A percentile compares a stretch with the other conserved stretches of the same genome.
These are phyloP conservation scores for Leishmania martiniquensis DNA, from an alignment of 208 protist species.

Conservation along the genomic window DNA sequence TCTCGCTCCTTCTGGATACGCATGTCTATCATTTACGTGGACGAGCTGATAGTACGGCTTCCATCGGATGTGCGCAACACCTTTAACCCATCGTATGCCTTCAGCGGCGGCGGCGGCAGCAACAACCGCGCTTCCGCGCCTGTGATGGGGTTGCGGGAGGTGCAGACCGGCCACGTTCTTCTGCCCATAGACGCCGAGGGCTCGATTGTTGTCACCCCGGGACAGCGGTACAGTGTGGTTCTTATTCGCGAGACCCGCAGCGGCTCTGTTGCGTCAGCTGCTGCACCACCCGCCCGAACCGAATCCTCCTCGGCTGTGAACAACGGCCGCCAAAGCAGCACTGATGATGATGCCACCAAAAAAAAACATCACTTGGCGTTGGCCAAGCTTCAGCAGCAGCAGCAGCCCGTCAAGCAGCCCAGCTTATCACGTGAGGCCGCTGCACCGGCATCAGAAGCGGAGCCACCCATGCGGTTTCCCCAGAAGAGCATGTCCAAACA, in stretches of 20 bases:
- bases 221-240: slow-evolving; percentile 59
- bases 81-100: slow-evolving; percentile 77
- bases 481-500: slow-evolving; percentile 19
- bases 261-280: slow-evolving; percentile 2
- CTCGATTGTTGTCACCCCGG: slow-evolving; percentile 66
- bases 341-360: slow-evolving; percentile 3
- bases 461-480: neutral
- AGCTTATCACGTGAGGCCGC: neutral
- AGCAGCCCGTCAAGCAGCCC: slow-evolving; percentile 8
- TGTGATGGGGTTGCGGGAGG: slow-evolving; percentile 56
- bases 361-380: slow-evolving; percentile 15
- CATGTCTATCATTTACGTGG: slow-evolving; percentile 68
- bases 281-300: neutral
- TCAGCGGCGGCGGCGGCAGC: slow-evolving; percentile 38
- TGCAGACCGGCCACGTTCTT: slow-evolving; percentile 46
- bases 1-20: too few species aligned
- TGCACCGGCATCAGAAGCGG: neutral
- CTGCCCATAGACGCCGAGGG: slow-evolving; percentile 74
- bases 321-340: slow-evolving; percentile 1
- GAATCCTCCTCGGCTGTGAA: neutral
- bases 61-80: slow-evolving; percentile 59
- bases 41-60: slow-evolving; percentile 60
- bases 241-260: slow-evolving; percentile 24
- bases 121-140: slow-evolving; percentile 18
- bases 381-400: slow-evolving; percentile 9